Evolutionary conservation across 495 filamentous ascomycete species (phyloP), one percentile per base, ranked within the genome.

Genomic region (Parathielavia hyrcaniae): DNA sequence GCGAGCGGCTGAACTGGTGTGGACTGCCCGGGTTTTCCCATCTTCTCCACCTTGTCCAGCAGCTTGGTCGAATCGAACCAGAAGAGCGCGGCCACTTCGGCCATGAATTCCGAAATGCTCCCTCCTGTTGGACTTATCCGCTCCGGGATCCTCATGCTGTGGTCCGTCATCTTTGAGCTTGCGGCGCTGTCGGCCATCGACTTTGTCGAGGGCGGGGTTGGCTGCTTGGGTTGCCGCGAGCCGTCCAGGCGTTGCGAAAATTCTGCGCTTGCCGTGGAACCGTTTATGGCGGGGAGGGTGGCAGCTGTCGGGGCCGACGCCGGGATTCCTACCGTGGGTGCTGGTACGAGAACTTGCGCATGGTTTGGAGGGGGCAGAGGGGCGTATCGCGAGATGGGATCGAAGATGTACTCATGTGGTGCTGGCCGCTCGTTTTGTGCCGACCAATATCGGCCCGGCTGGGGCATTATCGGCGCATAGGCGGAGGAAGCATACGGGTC

Each of bases 81-180:
- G 75, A 99, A 97, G 32, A 99, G 78, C 64, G 92, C 96, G 1
- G 93, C 95, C 72, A 97, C 87, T 87, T 97, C 83, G 35, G 89
- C 87, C 43, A 89, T 87, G 69, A 95, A 91, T 61, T 92, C 87
- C 4, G 87, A 80, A 64, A 95, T 64, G 66, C 77, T 90, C 5
- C 86, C 86, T 44, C 86, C 86, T 61, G 78, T 84, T 13, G 83
- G 71, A 59, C 85, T 90, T 62, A 95, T 90, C 19, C 88, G 82
- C 17, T 77, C 64, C 6, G 90, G 90, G 19, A 93, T 83, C 57
- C 84, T 79, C 36, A 90, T 73, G 67, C 83, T 86, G 32, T 86
- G 81, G 23, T 73, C 71, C 4, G 81, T 81, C 62, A 83, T 74
- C 20, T 74, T 77, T 39, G 71, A 62, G 48, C 75, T 75, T 45